Base-by-base conservation (phyloP, 805 yeast genomes). In the Kodamaea lidongshanica region DNA sequence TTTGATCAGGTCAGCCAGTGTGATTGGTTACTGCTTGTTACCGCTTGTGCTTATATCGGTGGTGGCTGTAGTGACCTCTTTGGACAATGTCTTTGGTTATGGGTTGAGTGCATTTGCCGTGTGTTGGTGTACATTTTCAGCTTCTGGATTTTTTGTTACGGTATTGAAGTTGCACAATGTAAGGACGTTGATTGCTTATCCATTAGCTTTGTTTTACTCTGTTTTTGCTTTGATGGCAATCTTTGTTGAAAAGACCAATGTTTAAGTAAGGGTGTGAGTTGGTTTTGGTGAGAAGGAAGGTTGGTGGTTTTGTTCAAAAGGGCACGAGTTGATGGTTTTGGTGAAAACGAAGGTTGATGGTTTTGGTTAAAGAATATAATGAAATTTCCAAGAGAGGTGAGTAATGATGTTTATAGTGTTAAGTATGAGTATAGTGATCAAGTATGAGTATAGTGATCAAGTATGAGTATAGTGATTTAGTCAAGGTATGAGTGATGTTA, bases 201-300 rank as follows among this genome's bases (percentile, higher is more conserved):
- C 98, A 2, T 66, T 92, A 47, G 78, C 82, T 9, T 74, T 92
- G 61, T 89, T 89, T 53, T 92, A 92, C 66, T 77, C 88, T 34
- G 88, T 89, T 3, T 92, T 92, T 67, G 95, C 96, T 18, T 68
- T 92, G 43, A 87, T 92, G 94, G 94, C 96, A 1, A 80, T 92
- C 19, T 92, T 92, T 52, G 88, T 64, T 12, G 69, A 65, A 40
- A 65, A 62, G 35, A 28, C 39, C 3, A 32, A 38, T 12, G 13
- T 16, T 19, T 20, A 9, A 14, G 16, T 32, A 12, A 13, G n/a
- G n/a, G n/a, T n/a, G n/a, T n/a, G n/a, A n/a, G n/a, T n/a, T n/a
- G n/a, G n/a, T n/a, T n/a, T n/a, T n/a, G n/a, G n/a, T n/a, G n/a
- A n/a, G n/a, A n/a, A n/a, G n/a, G n/a, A n/a, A n/a, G n/a, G n/a